These are phyloP conservation scores for Sextonia rubra DNA, from an alignment of 164 flowering plant species.

Conservation along the genomic window DNA sequence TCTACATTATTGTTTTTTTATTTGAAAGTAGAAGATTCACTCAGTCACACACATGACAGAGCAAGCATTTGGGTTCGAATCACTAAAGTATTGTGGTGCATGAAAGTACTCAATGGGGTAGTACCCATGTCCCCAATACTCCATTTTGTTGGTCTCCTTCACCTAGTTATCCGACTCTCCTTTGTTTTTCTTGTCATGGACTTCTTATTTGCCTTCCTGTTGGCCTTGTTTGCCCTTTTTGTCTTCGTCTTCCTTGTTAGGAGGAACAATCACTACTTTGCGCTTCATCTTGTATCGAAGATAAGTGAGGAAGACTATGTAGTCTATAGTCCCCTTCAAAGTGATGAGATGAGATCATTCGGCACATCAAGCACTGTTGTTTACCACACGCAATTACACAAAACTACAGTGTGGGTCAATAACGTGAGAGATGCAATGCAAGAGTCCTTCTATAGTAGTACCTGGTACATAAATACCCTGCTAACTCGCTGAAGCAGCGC, in stretches of 20 bases:
- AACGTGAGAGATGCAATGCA: too few relatives aligned
- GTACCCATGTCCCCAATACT: constrained; percentile 2
- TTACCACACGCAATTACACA: too few relatives aligned
- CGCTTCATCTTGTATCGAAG: constrained; percentile 53
- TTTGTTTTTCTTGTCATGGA: constrained; percentile 5
- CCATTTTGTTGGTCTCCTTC: constrained; percentile 19
- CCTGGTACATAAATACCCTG: too few relatives aligned
- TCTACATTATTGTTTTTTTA: too few relatives aligned
- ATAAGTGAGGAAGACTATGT: constrained; percentile 34
- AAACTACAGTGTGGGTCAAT: too few relatives aligned
- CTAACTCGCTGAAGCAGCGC: too few relatives aligned
- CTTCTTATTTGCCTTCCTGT: constrained; percentile 11
- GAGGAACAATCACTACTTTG: constrained; percentile 57
- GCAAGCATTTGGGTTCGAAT: too few relatives aligned
- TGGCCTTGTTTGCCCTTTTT: not conserved
- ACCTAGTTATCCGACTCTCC: constrained; percentile 1
- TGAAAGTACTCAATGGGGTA: too few relatives aligned
- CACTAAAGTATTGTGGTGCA: too few relatives aligned
- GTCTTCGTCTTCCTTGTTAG: constrained; percentile 37
- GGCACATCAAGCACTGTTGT: constrained; percentile 59
- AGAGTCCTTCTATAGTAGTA: too few relatives aligned
- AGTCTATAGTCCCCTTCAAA: constrained; percentile 73
- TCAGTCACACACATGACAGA: too few relatives aligned
- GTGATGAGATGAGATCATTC: constrained; percentile 66
- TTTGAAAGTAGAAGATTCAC: too few relatives aligned